Evolutionary conservation across 371 early-diverging fungal species (phyloP).

Genomic region (Dentiscutata heterogama): DNA sequence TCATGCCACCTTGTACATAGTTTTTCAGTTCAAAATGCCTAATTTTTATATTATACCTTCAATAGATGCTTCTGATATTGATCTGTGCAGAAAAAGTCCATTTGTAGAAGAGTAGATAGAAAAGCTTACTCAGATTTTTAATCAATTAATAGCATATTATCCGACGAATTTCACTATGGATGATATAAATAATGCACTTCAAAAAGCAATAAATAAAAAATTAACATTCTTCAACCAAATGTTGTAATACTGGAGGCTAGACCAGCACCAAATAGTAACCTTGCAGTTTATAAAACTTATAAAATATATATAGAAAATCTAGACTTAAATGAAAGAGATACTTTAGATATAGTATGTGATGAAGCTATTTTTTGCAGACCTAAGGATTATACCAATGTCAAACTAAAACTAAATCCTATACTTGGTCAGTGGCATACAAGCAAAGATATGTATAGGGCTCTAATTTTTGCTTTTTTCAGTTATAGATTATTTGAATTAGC

Average conservation of each 20-base stretch:
- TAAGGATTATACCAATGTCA: neutral
- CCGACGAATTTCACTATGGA: neutral
- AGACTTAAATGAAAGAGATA: neutral
- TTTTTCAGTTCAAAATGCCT: conserved; percentile 3
- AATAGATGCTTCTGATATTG: neutral
- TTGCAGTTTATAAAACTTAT: neutral
- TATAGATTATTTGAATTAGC: conserved; percentile 10
- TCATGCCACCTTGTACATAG: neutral
- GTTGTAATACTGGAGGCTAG: conserved; percentile 22
- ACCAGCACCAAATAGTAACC: neutral
- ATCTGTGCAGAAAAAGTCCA: neutral
- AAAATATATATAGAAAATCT: too few relatives aligned
- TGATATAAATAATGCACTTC: too few relatives aligned
- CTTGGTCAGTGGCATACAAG: too few relatives aligned
- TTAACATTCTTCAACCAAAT: neutral
- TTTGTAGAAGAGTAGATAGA: too few relatives aligned
- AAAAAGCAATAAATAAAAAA: too few relatives aligned
- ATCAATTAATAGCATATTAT: neutral
- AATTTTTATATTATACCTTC: neutral
- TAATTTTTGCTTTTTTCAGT: conserved; percentile 11
- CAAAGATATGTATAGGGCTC: conserved; percentile 3
- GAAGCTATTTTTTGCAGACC: conserved; percentile 32
- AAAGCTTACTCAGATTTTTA: too few relatives aligned
- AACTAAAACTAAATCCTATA: neutral
- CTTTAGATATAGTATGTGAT: conserved; percentile 1